Evolutionary conservation across 768 basidiomycete species (phyloP).

Genomic region (Agaricus sinodeliciosus): DNA sequence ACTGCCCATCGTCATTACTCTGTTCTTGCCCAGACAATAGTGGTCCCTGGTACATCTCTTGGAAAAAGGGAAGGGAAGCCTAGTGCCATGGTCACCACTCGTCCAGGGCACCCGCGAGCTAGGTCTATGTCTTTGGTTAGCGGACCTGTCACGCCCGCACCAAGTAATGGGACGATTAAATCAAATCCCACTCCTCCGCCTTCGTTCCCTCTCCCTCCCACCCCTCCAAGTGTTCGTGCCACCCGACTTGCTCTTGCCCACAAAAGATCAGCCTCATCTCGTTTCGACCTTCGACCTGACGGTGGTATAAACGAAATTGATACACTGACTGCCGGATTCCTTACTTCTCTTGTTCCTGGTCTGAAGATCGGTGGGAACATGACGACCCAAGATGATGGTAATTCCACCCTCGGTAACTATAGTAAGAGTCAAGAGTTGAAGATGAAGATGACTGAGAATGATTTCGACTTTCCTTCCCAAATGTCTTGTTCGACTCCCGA

Average conservation of each 20-base stretch:
- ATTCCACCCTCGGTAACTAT: constrained; percentile 34
- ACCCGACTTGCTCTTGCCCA: constrained; percentile 52
- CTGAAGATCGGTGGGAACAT: constrained; percentile 51
- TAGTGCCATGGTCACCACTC: constrained; percentile 25
- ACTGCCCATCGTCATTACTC: constrained; percentile 71
- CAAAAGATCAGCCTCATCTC: constrained; percentile 59
- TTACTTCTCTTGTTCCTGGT: constrained; percentile 63
- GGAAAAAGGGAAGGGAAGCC: constrained; percentile 28
- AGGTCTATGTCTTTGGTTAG: constrained; percentile 51
- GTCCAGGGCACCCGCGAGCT: constrained; percentile 48
- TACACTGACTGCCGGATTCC: constrained; percentile 59
- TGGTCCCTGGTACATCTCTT: constrained; percentile 40
- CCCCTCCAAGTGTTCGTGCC: constrained; percentile 59
- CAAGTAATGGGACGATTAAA: constrained; percentile 25
- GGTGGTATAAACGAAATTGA: constrained; percentile 63
- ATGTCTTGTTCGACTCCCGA: constrained; percentile 63
- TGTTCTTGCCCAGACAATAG: constrained; percentile 57
- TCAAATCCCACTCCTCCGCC: constrained; percentile 48
- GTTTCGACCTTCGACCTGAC: constrained; percentile 53
- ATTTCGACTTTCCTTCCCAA: constrained; percentile 47
- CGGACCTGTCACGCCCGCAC: constrained; percentile 30
- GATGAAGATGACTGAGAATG: constrained; percentile 34
- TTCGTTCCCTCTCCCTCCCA: constrained; percentile 64
- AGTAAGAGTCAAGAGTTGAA: constrained; percentile 36
- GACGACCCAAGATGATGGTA: constrained; percentile 43